phyloP scores from a whole-genome alignment of 1,284 basidiomycete species.

The Kalmanozyma brasiliensis region DNA sequence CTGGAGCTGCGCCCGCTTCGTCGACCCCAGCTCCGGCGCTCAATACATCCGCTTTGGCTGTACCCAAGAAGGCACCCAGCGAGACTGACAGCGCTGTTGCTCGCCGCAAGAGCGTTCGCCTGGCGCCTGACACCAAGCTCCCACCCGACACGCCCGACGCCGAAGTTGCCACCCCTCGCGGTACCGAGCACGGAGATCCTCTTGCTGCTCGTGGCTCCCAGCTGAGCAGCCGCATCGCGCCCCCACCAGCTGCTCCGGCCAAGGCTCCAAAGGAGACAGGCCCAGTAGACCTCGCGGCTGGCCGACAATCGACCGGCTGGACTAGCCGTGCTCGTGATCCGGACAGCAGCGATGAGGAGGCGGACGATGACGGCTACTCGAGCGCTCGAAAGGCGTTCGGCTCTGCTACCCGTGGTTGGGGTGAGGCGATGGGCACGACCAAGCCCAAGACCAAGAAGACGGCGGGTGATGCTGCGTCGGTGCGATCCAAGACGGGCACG shows the following conservation, averaged over 20 bases:
- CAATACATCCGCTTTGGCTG: slow-evolving; percentile 8
- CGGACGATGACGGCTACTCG: slow-evolving; percentile 51
- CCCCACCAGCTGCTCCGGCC: slow-evolving; percentile 47
- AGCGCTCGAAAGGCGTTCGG: slow-evolving; percentile 61
- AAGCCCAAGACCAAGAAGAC: slow-evolving; percentile 38
- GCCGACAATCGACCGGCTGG: slow-evolving; percentile 55
- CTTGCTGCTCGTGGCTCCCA: slow-evolving; percentile 32
- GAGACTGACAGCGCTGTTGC: slow-evolving; percentile 40
- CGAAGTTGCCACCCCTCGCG: slow-evolving; percentile 25
- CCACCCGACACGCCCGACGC: slow-evolving; percentile 55
- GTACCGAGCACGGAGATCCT: slow-evolving; percentile 46
- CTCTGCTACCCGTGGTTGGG: slow-evolving; percentile 53
- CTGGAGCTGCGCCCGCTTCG: slow-evolving; percentile 10
- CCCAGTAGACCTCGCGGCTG: slow-evolving; percentile 38
- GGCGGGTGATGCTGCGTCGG: slow-evolving; percentile 28
- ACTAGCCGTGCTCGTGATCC: slow-evolving; percentile 55
- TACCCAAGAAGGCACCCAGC: slow-evolving; percentile 32
- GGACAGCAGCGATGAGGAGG: slow-evolving; percentile 61
- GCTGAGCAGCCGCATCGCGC: slow-evolving; percentile 51
- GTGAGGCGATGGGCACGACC: slow-evolving; percentile 54
- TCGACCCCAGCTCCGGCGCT: slow-evolving; percentile 15
- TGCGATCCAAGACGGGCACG: slow-evolving; percentile 33
- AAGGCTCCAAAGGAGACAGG: slow-evolving; percentile 41
- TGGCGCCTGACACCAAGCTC: slow-evolving; percentile 63
- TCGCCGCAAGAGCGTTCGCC: slow-evolving; percentile 63